Evolutionary conservation across 352 stramenopile genomes (phyloP), one percentile per base, ranked within the genome.

Genomic region (Phytophthora europaea): DNA sequence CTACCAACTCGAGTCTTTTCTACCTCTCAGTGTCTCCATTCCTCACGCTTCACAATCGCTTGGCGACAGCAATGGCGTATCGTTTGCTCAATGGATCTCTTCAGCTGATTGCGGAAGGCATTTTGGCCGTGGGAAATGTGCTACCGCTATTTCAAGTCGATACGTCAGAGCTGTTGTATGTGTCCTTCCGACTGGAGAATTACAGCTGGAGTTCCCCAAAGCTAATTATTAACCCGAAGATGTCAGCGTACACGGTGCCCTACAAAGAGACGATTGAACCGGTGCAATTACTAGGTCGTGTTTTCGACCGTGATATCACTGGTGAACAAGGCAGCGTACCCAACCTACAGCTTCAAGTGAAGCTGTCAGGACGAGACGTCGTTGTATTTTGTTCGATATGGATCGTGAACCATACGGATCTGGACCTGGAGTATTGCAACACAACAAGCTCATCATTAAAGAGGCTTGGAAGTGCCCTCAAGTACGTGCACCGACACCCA

Each of bases 341-440:
- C 1, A 92, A 94, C 45, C 57, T 97, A 18, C 90, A 95, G 65
- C 69, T 97, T 18, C 87, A 94, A 72, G 80, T 97, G 23, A 97
- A 97, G 60, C 64, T 94, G 3, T 85, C 80, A 18, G 90, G 88
- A 4, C 82, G 90, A 47, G 90, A 97, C 52, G 77, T 96, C 4
- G 82, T 94, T n/a, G 82, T 96, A 2, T 97, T 93, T 65, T 95
- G 89, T 64, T 94, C 89, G 12, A 85, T 97, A 5, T 97, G 90
- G 90, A 90, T 97, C 64, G 89, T 97, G 13, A 97, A 97, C 36
- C 90, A 97, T 64, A 92, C 88, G 18, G 87, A 88, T 45, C 73
- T 97, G 10, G 84, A 95, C 66, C 71, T 97, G 33, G 90, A 96
- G 63, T 97, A 97, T 69, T 97, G 90, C 50, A 92, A 91, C 58